Conservation (phyloP, 2,329 filamentous ascomycete species). For the Xylariaceae sp. region DNA sequence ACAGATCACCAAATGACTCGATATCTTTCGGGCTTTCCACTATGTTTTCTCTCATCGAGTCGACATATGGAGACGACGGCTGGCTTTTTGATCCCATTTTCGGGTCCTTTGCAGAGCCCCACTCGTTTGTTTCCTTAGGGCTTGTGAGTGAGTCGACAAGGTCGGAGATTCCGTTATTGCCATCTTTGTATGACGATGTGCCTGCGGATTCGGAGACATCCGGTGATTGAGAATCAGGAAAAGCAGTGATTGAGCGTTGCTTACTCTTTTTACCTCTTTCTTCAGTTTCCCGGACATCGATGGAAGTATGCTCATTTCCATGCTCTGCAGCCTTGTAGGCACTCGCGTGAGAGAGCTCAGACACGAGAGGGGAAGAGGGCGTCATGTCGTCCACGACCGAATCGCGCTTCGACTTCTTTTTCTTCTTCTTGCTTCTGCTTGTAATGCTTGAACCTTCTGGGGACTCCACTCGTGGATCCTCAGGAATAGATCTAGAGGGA, state of each 20-base stretch:
- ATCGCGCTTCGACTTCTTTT: slow-evolving; percentile 34
- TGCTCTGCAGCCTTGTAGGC: slow-evolving; percentile 22
- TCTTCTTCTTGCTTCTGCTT: slow-evolving; percentile 43
- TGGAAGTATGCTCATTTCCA: slow-evolving; percentile 12
- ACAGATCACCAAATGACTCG: slow-evolving; percentile 30
- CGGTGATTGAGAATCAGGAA: slow-evolving; percentile 7
- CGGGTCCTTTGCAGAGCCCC: slow-evolving; percentile 29
- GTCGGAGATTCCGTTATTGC: slow-evolving; percentile 26
- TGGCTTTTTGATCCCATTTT: slow-evolving; percentile 32
- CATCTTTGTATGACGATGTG: slow-evolving; percentile 23
- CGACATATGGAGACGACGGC: slow-evolving; percentile 28
- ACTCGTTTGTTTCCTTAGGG: slow-evolving; percentile 23
- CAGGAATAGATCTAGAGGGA: slow-evolving; percentile 13
- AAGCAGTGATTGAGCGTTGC: slow-evolving; percentile 19
- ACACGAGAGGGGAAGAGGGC: slow-evolving; percentile 7
- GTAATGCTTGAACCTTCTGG: slow-evolving; percentile 27
- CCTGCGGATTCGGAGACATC: slow-evolving; percentile 9
- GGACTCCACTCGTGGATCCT: slow-evolving; percentile 7
- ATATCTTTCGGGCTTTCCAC: slow-evolving; percentile 42
- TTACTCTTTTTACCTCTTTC: slow-evolving; percentile 32
- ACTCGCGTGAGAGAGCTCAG: slow-evolving; percentile 20
- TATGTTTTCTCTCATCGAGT: slow-evolving; percentile 30
- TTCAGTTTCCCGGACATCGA: slow-evolving; percentile 27
- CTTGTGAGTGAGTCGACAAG: slow-evolving; percentile 4
- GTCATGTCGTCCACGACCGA: slow-evolving; percentile 18